Conservation (phyloP, 805 yeast genomes). For the Candida broadrunensis region DNA sequence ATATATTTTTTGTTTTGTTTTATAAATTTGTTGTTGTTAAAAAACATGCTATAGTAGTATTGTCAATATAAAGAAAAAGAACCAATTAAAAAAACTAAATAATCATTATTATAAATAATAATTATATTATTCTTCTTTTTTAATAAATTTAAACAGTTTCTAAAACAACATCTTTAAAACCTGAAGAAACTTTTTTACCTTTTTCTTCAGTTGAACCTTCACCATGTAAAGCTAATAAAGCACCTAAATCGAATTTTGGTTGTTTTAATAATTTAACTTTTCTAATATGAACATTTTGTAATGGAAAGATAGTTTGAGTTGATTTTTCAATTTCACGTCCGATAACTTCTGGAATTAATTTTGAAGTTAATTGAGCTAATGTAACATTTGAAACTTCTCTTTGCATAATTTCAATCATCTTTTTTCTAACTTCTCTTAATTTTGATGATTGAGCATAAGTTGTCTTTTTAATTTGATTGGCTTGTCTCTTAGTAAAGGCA, state of each 20-base stretch:
- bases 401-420: slow-evolving; percentile 93
- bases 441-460: slow-evolving; percentile 97
- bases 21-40: too few species aligned
- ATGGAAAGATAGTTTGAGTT: slow-evolving; percentile 91
- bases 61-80: too few species aligned
- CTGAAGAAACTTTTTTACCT: slow-evolving; percentile 96
- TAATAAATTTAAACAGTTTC: slow-evolving; percentile 89
- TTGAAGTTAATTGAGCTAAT: slow-evolving; percentile 92
- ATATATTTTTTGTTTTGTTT: too few species aligned
- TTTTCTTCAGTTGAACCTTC: slow-evolving; percentile 87
- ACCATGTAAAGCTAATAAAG: slow-evolving; percentile 96
- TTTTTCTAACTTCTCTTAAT: slow-evolving; percentile 96
- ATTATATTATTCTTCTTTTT: too few species aligned
- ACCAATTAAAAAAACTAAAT: too few species aligned
- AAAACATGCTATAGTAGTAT: too few species aligned
- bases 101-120: too few species aligned
- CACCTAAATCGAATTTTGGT: slow-evolving; percentile 98
- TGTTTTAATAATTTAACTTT: slow-evolving; percentile 97
- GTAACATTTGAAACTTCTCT: slow-evolving; percentile 95
- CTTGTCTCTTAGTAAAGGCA: slow-evolving; percentile 98
- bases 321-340: slow-evolving; percentile 98
- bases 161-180: slow-evolving; percentile 98
- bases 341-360: slow-evolving; percentile 97
- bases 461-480: slow-evolving; percentile 96
- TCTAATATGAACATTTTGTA: slow-evolving; percentile 98